Evolutionary conservation across 208 protist species (phyloP).

Genomic region (Acanthamoeba lenticulata): DNA sequence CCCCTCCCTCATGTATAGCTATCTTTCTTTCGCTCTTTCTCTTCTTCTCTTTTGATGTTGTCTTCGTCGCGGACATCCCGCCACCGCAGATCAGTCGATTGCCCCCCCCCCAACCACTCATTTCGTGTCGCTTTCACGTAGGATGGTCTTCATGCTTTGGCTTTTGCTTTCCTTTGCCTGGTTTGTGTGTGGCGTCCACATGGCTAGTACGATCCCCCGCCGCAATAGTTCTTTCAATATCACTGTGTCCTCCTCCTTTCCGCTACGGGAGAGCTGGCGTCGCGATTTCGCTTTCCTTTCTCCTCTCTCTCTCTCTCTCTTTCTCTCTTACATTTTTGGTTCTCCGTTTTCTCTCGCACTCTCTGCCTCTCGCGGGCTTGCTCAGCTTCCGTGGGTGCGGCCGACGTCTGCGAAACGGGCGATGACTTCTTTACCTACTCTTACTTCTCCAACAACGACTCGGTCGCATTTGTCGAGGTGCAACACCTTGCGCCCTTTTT

Average conservation of each 20-base stretch:
- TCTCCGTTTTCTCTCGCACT: not conserved
- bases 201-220: constrained; percentile 28
- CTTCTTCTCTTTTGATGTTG: not conserved
- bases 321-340: no score
- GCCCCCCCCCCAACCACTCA: not conserved
- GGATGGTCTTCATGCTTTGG: constrained; percentile 59
- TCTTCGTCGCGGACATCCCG: not conserved
- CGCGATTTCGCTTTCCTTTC: no score
- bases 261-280: not conserved
- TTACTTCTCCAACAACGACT: not conserved
- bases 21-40: not conserved
- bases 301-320: no score
- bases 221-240: no score
- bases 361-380: not conserved
- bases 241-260: not conserved
- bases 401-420: constrained; percentile 34
- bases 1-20: constrained; percentile 26
- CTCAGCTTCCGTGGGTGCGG: not conserved
- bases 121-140: not conserved
- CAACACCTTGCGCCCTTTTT: not conserved
- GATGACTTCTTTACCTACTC: constrained; percentile 21
- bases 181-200: constrained; percentile 58
- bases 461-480: not conserved
- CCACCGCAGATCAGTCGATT: not conserved
- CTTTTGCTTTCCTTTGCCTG: constrained; percentile 48